These are phyloP conservation scores for Chrysoporthe deuterocubensis DNA, from an alignment of 2,329 filamentous ascomycete genomes.

Conservation along the genomic window DNA sequence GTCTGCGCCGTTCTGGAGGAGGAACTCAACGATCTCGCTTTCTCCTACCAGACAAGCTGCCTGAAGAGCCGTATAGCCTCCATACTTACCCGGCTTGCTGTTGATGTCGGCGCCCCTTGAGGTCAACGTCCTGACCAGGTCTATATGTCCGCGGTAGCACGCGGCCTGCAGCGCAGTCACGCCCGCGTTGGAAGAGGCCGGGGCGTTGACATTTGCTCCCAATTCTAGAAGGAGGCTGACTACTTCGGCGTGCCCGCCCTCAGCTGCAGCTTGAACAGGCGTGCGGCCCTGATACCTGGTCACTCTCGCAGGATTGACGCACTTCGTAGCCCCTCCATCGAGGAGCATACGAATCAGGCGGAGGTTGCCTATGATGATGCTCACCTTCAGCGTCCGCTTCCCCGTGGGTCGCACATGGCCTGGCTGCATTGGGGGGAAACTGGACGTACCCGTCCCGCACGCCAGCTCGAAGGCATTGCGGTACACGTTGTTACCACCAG, in stretches of 20 bases:
- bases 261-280: constrained; percentile 44
- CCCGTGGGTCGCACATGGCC: background rate
- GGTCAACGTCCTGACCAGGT: constrained; percentile 26
- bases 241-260: constrained; percentile 34
- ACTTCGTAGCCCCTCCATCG: constrained; percentile 31
- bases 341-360: constrained; percentile 37
- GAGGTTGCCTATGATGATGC: constrained; percentile 18
- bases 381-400: background rate
- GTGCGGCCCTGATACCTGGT: constrained; percentile 41
- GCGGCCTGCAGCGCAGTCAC: constrained; percentile 35
- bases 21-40: constrained; percentile 36
- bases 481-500: constrained; percentile 40
- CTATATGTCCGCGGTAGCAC: constrained; percentile 18
- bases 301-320: constrained; percentile 37
- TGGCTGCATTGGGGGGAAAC: background rate
- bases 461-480: constrained; percentile 46
- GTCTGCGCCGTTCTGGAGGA: constrained; percentile 33
- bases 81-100: constrained; percentile 27
- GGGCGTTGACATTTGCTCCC: constrained; percentile 44
- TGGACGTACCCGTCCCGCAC: constrained; percentile 34
- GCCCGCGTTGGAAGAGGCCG: constrained; percentile 29
- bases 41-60: constrained; percentile 42
- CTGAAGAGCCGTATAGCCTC: constrained; percentile 40
- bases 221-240: constrained; percentile 38
- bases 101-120: constrained; percentile 31